Base-by-base conservation (phyloP, 2,329 filamentous ascomycete species). In the Aureobasidium subglaciale region DNA sequence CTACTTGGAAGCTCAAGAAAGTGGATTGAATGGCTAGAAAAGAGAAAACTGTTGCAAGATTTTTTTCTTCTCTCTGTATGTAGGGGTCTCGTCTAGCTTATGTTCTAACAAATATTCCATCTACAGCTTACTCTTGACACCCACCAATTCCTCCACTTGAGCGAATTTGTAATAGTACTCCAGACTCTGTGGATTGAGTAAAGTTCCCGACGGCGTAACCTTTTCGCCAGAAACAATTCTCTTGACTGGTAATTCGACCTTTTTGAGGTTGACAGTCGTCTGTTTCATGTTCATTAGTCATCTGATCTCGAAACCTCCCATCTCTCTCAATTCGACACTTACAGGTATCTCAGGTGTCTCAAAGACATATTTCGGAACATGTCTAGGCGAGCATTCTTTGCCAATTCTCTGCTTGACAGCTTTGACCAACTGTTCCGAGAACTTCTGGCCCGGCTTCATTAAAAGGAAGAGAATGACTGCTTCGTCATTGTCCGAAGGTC, bases 251-350 rank as follows among this genome's bases (percentile, higher is more conserved):
- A 93, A 64, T 68, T 93, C 88, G 4, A 93, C 88, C 69, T 93
- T 93, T 68, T 93, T 93, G 48, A 88, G 71, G 66, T 92, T 93
- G 59, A 93, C 83, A 0, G 88, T 93, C 0, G 84, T 87, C 83
- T 90, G 43, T 42, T 15, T 42, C 13, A 24, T n/a, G 37, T 2
- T 1, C 11, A 8, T 35, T 11, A 49, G 29, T 15, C 35, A 11
- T 11, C 1, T n/a, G 6, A 37, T 15, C 16, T 37, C 16, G n/a
- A n/a, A n/a, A n/a, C 16, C 34, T 18, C 34, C 7, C 13, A 37
- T 37, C n/a, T n/a, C n/a, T n/a, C n/a, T n/a, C n/a, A n/a, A n/a
- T n/a, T n/a, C n/a, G n/a, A 9, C 20, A 49, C 84, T 73, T 70
- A 88, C 86, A 59, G 88, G 89, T 66, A 93, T 90, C 62, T 88